Evolutionary conservation across 1,139 yeast species (phyloP), one percentile per base, ranked within the genome.

Genomic region (Kodamaea ohmeri): DNA sequence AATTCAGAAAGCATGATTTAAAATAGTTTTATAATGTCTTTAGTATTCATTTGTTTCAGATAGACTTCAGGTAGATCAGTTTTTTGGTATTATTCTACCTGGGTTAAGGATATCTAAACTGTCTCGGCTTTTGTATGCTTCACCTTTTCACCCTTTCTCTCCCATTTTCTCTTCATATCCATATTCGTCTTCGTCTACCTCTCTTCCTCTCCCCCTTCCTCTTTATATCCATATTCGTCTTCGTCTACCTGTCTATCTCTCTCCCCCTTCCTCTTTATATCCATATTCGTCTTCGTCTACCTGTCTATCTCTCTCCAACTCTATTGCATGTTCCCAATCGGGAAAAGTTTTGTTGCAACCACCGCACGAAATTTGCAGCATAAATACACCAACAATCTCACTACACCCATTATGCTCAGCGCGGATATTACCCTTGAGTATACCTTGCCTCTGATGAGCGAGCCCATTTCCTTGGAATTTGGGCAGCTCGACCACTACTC

Each of bases 401-500:
- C 16, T 6, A 26, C 8, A 12, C 16, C 4, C 18, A 15, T 9
- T 26, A 26, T 26, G 29, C 8, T 13, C 29, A 17, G 5, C 7
- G 29, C 29, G 5, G 29, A 15, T 6, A 28, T 12, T 12, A 13
- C 17, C 11, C 20, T 28, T 16, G 21, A 6, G 31, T 8, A 28
- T 6, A 7, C 8, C 12, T 4, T 16, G 4, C 31, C 17, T 13
- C 12, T 11, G 13, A 6, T 9, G 6, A 12, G 8, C 29, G 29
- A 26, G 6, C 16, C 29, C 11, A 14, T 15, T 19, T 4, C 21
- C 3, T 21, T 43, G 4, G 40, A 43, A 5, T 48, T 51, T 33
- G 47, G 38, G 9, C 43, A 33, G 2, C 12, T 54, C 12, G 52
- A 53, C 32, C 24, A 31, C n/a, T 45, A 40, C 27, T 37, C 43